phyloP scores from a whole-genome alignment of 352 stramenopile species.

The Globisporangium carolinianum region DNA sequence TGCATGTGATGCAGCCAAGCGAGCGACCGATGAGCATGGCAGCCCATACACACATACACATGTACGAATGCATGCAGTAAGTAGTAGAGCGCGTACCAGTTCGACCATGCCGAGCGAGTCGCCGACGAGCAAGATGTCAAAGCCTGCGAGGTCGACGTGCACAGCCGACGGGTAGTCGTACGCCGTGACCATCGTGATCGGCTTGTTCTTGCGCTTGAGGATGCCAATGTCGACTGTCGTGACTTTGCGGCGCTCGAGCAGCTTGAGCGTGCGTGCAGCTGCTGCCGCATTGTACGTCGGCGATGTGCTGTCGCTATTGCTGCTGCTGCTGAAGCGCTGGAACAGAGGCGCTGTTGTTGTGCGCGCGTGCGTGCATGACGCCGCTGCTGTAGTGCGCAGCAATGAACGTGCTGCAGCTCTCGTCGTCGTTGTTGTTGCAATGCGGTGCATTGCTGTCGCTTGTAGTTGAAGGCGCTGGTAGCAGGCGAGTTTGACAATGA shows the following conservation, averaged over 20 bases:
- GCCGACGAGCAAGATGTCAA: slow-evolving; percentile 97
- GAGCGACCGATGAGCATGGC: neutral
- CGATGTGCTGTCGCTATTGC: slow-evolving; percentile 9
- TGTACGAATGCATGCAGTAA: neutral
- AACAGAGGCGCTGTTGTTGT: neutral
- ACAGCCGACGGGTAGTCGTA: slow-evolving; percentile 97
- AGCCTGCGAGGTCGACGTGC: slow-evolving; percentile 96
- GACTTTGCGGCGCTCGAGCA: slow-evolving; percentile 82
- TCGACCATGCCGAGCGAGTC: slow-evolving; percentile 99
- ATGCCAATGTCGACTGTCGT: slow-evolving; percentile 79
- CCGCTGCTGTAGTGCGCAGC: neutral
- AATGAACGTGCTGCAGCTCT: neutral
- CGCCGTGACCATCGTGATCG: slow-evolving; percentile 99
- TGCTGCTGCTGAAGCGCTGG: slow-evolving; percentile 7
- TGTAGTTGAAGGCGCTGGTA: no score
- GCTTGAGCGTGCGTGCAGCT: slow-evolving; percentile 66
- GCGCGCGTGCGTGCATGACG: neutral
- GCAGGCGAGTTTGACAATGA: no score
- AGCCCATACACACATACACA: neutral
- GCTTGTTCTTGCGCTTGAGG: slow-evolving; percentile 91
- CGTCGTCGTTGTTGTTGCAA: neutral
- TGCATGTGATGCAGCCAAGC: no score
- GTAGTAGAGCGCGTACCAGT: slow-evolving; percentile 70
- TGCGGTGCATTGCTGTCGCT: no score
- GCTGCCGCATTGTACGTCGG: slow-evolving; percentile 38